Evolutionary conservation across 225 moss, liverwort and hornwort species (phyloP), one percentile per base, ranked within the genome.

Genomic region (Polytrichum commune): DNA sequence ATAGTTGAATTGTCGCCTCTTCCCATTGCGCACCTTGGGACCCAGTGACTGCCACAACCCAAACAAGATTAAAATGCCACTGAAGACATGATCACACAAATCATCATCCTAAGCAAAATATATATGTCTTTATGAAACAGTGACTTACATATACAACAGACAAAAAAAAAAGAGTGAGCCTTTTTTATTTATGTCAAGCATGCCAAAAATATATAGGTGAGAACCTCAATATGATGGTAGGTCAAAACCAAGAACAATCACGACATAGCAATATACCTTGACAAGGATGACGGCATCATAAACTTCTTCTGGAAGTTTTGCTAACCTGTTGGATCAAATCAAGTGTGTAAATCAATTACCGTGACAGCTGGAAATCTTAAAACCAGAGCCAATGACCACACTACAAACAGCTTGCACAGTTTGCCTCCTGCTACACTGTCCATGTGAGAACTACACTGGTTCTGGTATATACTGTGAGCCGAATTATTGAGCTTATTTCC

Each of bases 281-380:
- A 96, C 93, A 53, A 96, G 82, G 81, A 96, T 90, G 6, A 96
- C 93, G 35, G 95, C 84, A 65, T 96, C 90, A 60, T 96, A 91
- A 9, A 93, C 77, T 54, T 96, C 91, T n/a, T 82, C 84, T 54
- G 91, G 78, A 79, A 96, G 91, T 68, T 88, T 88, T 72, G 93
- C 95, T 90, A 86, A 93, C 79, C 93, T 93, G 79, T 68, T 81
- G 23, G 20, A 63, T 65, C 53, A 65, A n/a, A 35, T 23, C 46
- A 46, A 46, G 3, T 3, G 3, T 46, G 46, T 46, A 16, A 46
- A 46, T 46, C 46, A 46, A 46, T 46, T 46, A 32, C 32, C 8
- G 8, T 1, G 7, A 32, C 32, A 32, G 8, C 46, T 46, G 13
- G 46, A 46, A 13, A 46, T 46, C 13, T 16, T 46, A 46, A 38